Base-by-base conservation (phyloP, 2,329 filamentous ascomycete species). In the Magnaporthales sp. region DNA sequence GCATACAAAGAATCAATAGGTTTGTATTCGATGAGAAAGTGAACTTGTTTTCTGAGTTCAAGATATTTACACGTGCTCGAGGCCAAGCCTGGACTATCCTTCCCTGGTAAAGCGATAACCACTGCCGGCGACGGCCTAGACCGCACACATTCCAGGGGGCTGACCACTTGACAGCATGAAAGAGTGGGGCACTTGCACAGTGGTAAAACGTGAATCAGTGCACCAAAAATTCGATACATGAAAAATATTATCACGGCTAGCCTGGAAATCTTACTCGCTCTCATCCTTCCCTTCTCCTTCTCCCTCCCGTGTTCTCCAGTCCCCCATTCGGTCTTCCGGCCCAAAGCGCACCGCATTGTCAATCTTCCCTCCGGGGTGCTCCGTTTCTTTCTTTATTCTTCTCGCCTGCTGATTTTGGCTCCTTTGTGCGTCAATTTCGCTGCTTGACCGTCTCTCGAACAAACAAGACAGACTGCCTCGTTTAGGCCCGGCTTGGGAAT, bases 241-340 rank as follows among this genome's bases (percentile, higher is more conserved):
- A 29, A 58, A 65, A 65, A 65, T 56, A 58, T 11, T n/a, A 65
- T 58, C 51, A 32, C 63, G 22, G 38, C 38, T 15, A 19, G 27
- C 51, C 51, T 60, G 10, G n/a, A 46, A 32, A 31, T 65, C 63
- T 58, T 56, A 65, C 63, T 56, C 51, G 27, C 24, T 54, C 63
- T 75, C 75, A 74, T 70, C 69, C 72, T 70, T 68, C 69, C 70
- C 67, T 68, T 68, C 68, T 51, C 38, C 38, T 51, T 51, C 38
- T 70, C 68, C 67, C 71, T 72, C 68, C 67, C 67, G 63, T 58
- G 63, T 65, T 60, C 51, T 65, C 64, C 51, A 61, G 24, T 62
- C 32, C 56, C 63, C 26, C 22, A 29, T 27, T 24, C 29, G 51
- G 31, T 22, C 63, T 13, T 32, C 38, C 38, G 46, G 38, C 54